Evolutionary conservation across 1,139 yeast genomes (phyloP), one percentile per base, ranked within the genome.

Genomic region (Debaryomycetaceae sp.): DNA sequence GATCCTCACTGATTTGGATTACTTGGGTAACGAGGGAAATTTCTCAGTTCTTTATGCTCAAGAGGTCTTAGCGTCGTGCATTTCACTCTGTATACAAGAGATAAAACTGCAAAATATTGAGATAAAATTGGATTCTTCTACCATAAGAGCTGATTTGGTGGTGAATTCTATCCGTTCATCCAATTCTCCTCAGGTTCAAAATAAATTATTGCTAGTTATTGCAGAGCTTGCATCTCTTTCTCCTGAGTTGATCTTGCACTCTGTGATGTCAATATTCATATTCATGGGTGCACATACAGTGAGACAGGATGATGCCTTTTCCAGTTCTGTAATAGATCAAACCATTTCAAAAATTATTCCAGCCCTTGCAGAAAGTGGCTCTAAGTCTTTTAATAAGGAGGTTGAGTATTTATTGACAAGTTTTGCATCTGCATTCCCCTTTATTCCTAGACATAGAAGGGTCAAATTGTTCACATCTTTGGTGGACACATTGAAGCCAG

Each of bases 231-330:
- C 98, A 0, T 72, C 89, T 0, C 67, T 91, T 42, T 88, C 92
- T 14, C 96, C 98, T 6, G 98, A 92, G 58, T 79, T 86, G 31
- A 89, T 92, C 30, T 71, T 94, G 48, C 98, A 94, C 65, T 87
- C 97, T 3, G 96, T 94, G 11, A 92, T 92, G 99, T 98, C 99
- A 15, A 91, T 92, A 40, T 92, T 92, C 69, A 94, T 98, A 0
- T 94, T 92, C 55, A 92, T 92, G 98, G 99, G 99, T 42, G 96
- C 98, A 24, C 95, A 89, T 55, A 89, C 98, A 9, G 79, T 94
- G 38, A 83, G 96, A 56, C 97, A 92, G 66, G 98, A 92, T 61
- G 98, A 92, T 59, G 97, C 89, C 55, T 91, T 87, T 58, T 87
- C 97, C 2, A 86, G 86, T 34, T 85, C 87, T 48, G 97, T 92